A percentile compares a stretch with the other conserved stretches of the same genome.
phyloP scores from a whole-genome alignment of 169 alveolate species.

The Perkinsus olseni region DNA sequence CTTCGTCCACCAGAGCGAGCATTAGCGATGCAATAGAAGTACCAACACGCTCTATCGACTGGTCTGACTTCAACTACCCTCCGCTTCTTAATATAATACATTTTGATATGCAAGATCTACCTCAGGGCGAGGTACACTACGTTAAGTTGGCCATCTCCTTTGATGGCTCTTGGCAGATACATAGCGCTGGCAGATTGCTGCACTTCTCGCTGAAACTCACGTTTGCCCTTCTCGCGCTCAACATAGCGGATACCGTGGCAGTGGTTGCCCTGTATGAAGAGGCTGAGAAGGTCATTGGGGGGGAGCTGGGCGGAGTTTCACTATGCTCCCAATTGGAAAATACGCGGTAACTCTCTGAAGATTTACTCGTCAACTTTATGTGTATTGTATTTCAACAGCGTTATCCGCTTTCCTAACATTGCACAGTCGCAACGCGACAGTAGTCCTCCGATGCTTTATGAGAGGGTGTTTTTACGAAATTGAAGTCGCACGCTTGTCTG shows the following conservation, averaged over 20 bases:
- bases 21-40: background rate
- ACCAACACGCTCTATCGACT: background rate
- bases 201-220: background rate
- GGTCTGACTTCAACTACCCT: background rate
- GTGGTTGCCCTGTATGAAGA: background rate
- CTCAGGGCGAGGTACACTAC: background rate
- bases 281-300: background rate
- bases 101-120: background rate
- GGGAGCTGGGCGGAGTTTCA: background rate
- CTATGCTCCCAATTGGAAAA: background rate
- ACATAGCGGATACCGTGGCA: background rate
- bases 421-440: background rate
- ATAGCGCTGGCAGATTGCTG: background rate
- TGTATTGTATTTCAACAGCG: too few species aligned
- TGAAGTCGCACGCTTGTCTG: background rate
- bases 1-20: background rate
- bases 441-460: background rate
- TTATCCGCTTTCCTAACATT: too few species aligned
- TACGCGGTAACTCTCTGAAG: too few species aligned
- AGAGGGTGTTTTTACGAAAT: background rate
- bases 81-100: background rate
- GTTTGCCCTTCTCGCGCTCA: background rate
- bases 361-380: too few species aligned
- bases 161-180: background rate
- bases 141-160: too few species aligned